A percentile compares a stretch with the other conserved stretches of the same genome.
Evolutionary conservation across 208 protist species (phyloP).

Genomic region (Leishmania major): DNA sequence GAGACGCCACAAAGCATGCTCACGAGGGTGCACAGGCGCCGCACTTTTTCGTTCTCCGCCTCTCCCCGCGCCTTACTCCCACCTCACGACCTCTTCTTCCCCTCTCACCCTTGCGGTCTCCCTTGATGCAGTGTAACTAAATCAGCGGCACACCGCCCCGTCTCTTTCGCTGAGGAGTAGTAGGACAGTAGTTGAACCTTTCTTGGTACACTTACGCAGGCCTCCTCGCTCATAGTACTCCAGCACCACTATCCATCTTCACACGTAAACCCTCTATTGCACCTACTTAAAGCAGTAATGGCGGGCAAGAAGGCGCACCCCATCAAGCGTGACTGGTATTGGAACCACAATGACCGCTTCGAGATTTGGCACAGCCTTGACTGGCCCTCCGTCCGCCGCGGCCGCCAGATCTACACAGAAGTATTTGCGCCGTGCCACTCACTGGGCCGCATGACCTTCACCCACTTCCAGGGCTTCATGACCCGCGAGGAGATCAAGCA

Average conservation of each 20-base stretch:
- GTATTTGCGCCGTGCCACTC: conserved; percentile 98
- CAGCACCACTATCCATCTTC: background rate
- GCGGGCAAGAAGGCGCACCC: conserved; percentile 86
- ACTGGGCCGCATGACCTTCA: conserved; percentile 96
- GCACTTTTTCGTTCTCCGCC: background rate
- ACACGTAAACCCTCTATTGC: background rate
- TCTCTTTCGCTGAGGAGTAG: conserved; percentile 23
- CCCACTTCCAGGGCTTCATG: conserved; percentile 97
- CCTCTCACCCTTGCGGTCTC: background rate
- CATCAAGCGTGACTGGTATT: conserved; percentile 90
- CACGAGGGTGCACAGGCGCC: background rate
- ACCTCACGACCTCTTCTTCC: background rate
- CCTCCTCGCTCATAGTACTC: background rate
- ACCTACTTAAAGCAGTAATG: conserved; percentile 45
- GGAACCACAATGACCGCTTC: conserved; percentile 89
- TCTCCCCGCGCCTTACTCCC: background rate
- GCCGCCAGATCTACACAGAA: conserved; percentile 98
- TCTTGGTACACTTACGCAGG: background rate
- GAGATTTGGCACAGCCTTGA: conserved; percentile 91
- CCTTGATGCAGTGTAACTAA: background rate
- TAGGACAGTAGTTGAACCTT: conserved; percentile 15
- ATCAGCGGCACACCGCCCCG: background rate
- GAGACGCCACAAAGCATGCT: background rate
- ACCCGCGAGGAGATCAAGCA: conserved; percentile 97
- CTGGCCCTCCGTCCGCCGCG: conserved; percentile 94